phyloP scores from a whole-genome alignment of 257 asterid species.

The Solanum lignicaule region DNA sequence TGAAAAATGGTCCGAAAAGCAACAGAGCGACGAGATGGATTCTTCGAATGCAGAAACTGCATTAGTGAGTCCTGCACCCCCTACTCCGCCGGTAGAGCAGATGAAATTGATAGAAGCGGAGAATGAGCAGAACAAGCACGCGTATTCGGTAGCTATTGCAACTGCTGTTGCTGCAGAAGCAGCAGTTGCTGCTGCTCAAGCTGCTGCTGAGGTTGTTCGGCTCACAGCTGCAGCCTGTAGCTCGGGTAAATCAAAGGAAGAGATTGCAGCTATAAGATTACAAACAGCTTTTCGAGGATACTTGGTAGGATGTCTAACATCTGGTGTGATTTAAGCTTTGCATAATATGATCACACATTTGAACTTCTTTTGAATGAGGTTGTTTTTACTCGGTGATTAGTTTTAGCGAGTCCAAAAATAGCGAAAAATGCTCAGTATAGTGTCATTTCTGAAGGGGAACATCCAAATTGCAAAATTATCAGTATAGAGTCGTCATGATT shows the following conservation, averaged over 20 bases:
- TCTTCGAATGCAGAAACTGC: constrained; percentile 19
- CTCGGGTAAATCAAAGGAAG: constrained; percentile 47
- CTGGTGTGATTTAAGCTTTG: neutral
- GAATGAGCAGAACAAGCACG: constrained; percentile 56
- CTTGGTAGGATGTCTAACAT: constrained; percentile 33
- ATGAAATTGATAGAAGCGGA: constrained; percentile 46
- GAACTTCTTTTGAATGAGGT: neutral
- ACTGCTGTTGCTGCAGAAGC: constrained; percentile 88
- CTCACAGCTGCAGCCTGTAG: constrained; percentile 41
- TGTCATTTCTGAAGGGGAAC: neutral
- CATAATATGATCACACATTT: neutral
- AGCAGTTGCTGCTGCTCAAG: constrained; percentile 76
- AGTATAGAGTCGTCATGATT: neutral
- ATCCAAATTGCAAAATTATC: neutral
- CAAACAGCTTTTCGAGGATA: constrained; percentile 71
- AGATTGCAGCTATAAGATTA: constrained; percentile 53
- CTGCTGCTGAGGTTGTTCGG: constrained; percentile 79
- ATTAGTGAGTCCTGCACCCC: constrained; percentile 9
- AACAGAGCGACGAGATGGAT: constrained; percentile 24
- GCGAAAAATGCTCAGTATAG: neutral
- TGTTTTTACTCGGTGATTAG: neutral
- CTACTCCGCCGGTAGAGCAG: constrained; percentile 24
- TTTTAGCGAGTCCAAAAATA: neutral
- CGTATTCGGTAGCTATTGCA: constrained; percentile 62
- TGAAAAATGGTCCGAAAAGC: constrained; percentile 44